Evolutionary conservation across 176 grass and related monocot genomes (phyloP), one percentile per base, ranked within the genome.

Genomic region (Hyparrhenia diplandra): DNA sequence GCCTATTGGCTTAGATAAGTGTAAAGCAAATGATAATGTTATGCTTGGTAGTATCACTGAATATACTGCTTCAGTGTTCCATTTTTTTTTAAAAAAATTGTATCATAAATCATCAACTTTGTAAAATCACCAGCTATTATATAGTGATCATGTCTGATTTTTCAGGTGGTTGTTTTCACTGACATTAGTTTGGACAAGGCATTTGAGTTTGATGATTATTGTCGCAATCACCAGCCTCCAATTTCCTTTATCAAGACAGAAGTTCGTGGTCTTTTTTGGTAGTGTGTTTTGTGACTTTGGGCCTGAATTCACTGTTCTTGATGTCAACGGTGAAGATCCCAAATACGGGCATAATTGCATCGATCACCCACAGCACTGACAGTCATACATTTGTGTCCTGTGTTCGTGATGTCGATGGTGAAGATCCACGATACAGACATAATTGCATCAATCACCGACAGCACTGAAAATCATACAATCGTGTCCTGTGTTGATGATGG

Each of bases 251-350:
- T 94, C 75, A 91, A 84, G 85, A 46, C 92, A 81, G 88, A 94
- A 94, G 83, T 94, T 11, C 18, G 83, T 80, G 92, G 92, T 30
- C 89, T 94, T 80, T n/a, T 94, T 94, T 86, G 92, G 92, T 35
- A 80, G 86, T 8, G 57, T 91, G 18, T 94, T 94, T 83, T 94
- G 92, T 80, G 92, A 94, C 55, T 94, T 94, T 84, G 92, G 92
- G 5, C 88, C 92, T 45, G 42, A 91, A 49, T 94, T 94, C 12
- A 86, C 80, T 57, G 88, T 91, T 75, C 11, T 91, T 84, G 92
- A 94, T 81, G 67, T 80, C 37, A 83, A 91, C 69, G 89, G 86
- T 84, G 82, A 91, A 83, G 86, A 88, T 68, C 88, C n/a, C 92
- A 13, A 83, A 79, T 45, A 84, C 83, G 55, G 92, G 92, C 83